Conservation (phyloP, 257 asterid genomes). For the Przewalskia tangutica region DNA sequence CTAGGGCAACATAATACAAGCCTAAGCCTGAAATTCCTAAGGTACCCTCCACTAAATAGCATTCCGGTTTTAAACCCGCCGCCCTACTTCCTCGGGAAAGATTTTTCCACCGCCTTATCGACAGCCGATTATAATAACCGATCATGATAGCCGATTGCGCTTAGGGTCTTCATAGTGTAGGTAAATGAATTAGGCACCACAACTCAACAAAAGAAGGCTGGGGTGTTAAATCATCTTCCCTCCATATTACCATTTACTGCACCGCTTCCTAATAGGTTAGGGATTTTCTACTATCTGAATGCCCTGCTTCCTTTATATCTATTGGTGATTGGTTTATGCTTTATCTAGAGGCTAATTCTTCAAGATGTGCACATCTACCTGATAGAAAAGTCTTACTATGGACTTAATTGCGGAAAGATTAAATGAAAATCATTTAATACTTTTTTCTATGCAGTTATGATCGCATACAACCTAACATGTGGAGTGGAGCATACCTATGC, state of each 20-base stretch:
- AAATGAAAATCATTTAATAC: too few species aligned
- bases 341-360: not conserved
- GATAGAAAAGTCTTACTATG: not conserved
- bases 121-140: too few species aligned
- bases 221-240: conserved; percentile 81
- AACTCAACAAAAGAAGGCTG: too few species aligned
- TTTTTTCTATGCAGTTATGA: conserved; percentile 51
- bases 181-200: too few species aligned
- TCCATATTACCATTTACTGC: conserved; percentile 73
- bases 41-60: too few species aligned
- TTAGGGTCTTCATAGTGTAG: too few species aligned
- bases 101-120: too few species aligned
- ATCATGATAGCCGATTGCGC: too few species aligned
- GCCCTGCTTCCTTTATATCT: not conserved
- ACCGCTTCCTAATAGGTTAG: conserved; percentile 92
- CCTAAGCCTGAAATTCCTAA: too few species aligned
- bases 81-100: too few species aligned
- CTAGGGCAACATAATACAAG: too few species aligned
- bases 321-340: not conserved
- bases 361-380: not conserved
- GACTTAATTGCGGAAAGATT: not conserved
- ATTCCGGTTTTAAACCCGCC: too few species aligned
- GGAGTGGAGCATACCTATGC: conserved; percentile 91
- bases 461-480: conserved; percentile 76
- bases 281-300: not conserved